Evolutionary conservation across 805 yeast genomes (phyloP), one percentile per base, ranked within the genome.

Genomic region (Torulaspora maleeae): DNA sequence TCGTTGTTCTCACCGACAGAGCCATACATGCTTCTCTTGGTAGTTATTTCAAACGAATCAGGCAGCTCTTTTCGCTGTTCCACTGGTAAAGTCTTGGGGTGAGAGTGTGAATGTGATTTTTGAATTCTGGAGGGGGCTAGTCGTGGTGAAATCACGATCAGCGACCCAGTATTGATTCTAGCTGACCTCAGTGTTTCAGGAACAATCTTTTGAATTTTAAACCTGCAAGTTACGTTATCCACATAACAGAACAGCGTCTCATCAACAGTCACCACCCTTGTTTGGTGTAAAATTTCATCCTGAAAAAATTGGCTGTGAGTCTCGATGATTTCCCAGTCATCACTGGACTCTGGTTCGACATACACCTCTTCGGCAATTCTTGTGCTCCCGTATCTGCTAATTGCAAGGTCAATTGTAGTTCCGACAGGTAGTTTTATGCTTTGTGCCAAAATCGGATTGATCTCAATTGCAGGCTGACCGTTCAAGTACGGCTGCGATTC

Each of bases 321-420:
- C 59, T 90, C 96, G 2, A 89, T 85, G 22, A 86, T 69, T 53
- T 90, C 97, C 97, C 97, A 91, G 60, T 91, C 99, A 4, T 83
- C 74, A 1, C 81, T 64, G 0, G 86, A 74, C 15, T 76, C 66
- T 0, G 98, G 98, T 56, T 86, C 96, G 36, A 91, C 73, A 56
- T 78, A 80, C 2, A 90, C 80, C 3, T 80, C 77, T 5, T 72
- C 69, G 1, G 88, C 79, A 12, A 42, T 39, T 6, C 28, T 38
- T 4, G 38, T 24, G 5, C 39, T 42, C 13, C 45, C 55, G 32
- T 49, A 58, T 10, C 44, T 45, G 20, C 50, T 47, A 12, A 61
- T 39, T 3, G 32, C 30, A 16, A 59, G 32, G 15, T 45, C 45
- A 2, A 54, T 52, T 6, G 33, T 34, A 11, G 38, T 27, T 5